phyloP scores from a whole-genome alignment of 495 filamentous ascomycete species.

The Penicillium angulare region DNA sequence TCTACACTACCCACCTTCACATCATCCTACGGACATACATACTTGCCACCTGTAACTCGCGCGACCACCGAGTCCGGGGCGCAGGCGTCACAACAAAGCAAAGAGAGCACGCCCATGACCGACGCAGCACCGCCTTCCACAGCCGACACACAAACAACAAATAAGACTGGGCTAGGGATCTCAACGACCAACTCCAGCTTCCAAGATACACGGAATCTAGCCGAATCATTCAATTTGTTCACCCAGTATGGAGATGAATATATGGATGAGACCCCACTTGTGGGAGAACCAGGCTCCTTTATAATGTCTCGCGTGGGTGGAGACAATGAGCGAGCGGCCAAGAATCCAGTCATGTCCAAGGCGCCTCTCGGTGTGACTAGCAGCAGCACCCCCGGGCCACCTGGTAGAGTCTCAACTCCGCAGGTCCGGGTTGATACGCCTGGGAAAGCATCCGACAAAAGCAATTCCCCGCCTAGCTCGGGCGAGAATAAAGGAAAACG shows the following conservation, averaged over 20 bases:
- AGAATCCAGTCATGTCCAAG: constrained; percentile 15
- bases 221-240: constrained; percentile 65
- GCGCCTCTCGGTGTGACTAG: constrained; percentile 4
- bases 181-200: constrained; percentile 28
- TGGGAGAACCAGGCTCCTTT: constrained; percentile 85
- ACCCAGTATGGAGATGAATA: constrained; percentile 70
- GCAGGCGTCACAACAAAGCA: constrained; percentile 43
- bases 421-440: constrained; percentile 41
- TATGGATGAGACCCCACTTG: constrained; percentile 88
- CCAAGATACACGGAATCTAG: constrained; percentile 55
- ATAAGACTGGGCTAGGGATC: constrained; percentile 37
- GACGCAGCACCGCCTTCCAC: constrained; percentile 31
- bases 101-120: constrained; percentile 62
- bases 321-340: constrained; percentile 14
- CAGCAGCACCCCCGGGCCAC: constrained; percentile 11
- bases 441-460: constrained; percentile 33
- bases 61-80: constrained; percentile 27
- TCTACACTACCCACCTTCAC: constrained; percentile 68
- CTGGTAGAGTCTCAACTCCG: constrained; percentile 32
- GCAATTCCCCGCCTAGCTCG: constrained; percentile 24
- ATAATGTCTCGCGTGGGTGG: constrained; percentile 57
- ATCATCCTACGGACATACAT: constrained; percentile 71
- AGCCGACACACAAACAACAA: constrained; percentile 28
- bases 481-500: constrained; percentile 35
- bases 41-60: constrained; percentile 55